These are phyloP conservation scores for California macrophylla DNA, from an alignment of 441 rosid genomes.

Conservation along the genomic window DNA sequence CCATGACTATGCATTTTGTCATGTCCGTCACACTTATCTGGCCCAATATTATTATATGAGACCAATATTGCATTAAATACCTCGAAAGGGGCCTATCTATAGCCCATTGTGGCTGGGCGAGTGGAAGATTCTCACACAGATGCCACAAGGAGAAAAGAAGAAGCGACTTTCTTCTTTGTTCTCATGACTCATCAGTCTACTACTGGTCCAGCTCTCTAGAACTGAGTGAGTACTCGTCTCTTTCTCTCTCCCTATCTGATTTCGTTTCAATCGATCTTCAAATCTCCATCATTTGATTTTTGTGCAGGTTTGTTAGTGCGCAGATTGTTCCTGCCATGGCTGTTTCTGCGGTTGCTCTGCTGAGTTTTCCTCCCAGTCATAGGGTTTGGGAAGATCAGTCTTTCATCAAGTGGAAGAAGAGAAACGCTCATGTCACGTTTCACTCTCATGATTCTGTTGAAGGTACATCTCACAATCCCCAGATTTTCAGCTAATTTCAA, in stretches of 20 bases:
- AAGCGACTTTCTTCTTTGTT: too few species aligned
- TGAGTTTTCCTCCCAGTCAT: conserved; percentile 36
- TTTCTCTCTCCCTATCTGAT: background rate
- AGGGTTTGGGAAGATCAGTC: conserved; percentile 78
- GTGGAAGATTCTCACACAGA: too few species aligned
- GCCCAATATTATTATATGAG: too few species aligned
- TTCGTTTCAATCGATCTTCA: background rate
- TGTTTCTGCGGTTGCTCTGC: conserved; percentile 35
- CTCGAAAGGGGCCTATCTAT: too few species aligned
- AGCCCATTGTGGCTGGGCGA: too few species aligned
- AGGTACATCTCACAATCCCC: conserved; percentile 29
- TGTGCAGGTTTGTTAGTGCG: background rate
- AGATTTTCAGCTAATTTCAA: background rate
- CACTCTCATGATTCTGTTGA: conserved; percentile 84
- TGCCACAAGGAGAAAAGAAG: too few species aligned
- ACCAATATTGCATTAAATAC: too few species aligned
- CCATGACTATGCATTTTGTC: too few species aligned
- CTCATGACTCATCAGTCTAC: background rate
- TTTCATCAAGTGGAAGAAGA: conserved; percentile 77
- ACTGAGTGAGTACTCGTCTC: background rate
- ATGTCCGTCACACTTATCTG: too few species aligned
- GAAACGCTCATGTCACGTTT: conserved; percentile 81
- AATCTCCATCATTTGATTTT: background rate
- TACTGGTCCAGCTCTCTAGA: background rate
- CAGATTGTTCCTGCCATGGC: conserved; percentile 28